A percentile compares a stretch with the other conserved stretches of the same genome.
These are phyloP conservation scores for Rhododendron kiyosumense DNA, from an alignment of 148 eudicot genomes.

Conservation along the genomic window DNA sequence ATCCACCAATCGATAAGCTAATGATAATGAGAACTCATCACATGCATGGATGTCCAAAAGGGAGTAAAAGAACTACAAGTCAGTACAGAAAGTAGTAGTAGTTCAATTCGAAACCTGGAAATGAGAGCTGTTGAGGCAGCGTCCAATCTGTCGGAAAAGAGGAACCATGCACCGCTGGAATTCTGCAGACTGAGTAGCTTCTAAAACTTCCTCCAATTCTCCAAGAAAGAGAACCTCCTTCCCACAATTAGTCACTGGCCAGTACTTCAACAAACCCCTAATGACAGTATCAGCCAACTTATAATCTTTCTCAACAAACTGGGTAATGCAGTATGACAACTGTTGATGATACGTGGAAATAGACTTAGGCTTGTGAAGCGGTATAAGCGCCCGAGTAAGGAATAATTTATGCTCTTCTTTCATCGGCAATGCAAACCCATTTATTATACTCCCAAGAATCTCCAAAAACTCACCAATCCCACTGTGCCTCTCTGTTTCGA, in stretches of 20 bases:
- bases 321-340: slow-evolving; percentile 42
- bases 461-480: slow-evolving; percentile 52
- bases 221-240: slow-evolving; percentile 54
- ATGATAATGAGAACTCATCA: background rate
- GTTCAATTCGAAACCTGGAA: slow-evolving; percentile 35
- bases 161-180: slow-evolving; percentile 57
- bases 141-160: slow-evolving; percentile 41
- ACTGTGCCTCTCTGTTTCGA: slow-evolving; percentile 48
- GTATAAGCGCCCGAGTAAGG: slow-evolving; percentile 45
- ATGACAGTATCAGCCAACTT: slow-evolving; percentile 48
- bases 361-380: slow-evolving; percentile 47
- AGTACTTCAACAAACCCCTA: slow-evolving; percentile 43
- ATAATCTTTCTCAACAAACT: slow-evolving; percentile 51
- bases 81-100: background rate
- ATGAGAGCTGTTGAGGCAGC: slow-evolving; percentile 47
- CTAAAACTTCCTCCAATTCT: slow-evolving; percentile 50
- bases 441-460: slow-evolving; percentile 51
- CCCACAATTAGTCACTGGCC: slow-evolving; percentile 54
- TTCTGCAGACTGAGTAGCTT: slow-evolving; percentile 41
- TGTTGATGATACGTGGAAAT: slow-evolving; percentile 39
- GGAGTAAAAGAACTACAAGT: background rate
- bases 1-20: background rate
- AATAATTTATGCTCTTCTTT: slow-evolving; percentile 55
- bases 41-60: background rate
- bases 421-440: slow-evolving; percentile 53